Conservation (phyloP, 2,329 filamentous ascomycete species). For the Pseudopithomyces chartarum region DNA sequence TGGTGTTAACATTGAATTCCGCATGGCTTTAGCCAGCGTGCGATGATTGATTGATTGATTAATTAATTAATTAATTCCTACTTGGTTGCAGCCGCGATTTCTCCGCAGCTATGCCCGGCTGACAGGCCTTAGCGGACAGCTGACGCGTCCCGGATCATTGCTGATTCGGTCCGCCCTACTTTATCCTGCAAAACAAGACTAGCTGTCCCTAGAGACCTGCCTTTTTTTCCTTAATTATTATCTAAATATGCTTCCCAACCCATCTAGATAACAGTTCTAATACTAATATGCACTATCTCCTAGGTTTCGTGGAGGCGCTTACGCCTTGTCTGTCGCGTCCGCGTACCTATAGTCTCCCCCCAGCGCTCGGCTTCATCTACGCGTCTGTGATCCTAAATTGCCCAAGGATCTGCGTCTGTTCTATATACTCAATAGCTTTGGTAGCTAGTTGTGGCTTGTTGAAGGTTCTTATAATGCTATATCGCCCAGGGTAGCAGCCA, state of each 20-base stretch:
- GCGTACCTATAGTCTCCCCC: conserved; percentile 1
- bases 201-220: conserved; percentile 7
- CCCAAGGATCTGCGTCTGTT: not conserved
- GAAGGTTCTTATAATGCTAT: not conserved
- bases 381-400: not conserved
- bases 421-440: conserved; percentile 1
- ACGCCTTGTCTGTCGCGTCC: not conserved
- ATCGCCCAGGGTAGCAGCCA: not conserved
- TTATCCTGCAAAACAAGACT: conserved; percentile 7
- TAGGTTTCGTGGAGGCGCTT: conserved; percentile 1
- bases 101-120: too few relatives aligned
- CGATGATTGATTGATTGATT: too few relatives aligned
- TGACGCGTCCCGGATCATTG: too few relatives aligned
- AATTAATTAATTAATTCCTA: too few relatives aligned
- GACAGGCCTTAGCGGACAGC: too few relatives aligned
- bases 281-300: conserved; percentile 1
- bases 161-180: not conserved
- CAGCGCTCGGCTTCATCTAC: not conserved
- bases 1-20: too few relatives aligned
- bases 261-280: not conserved
- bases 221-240: conserved; percentile 3
- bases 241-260: conserved; percentile 1
- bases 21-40: too few relatives aligned
- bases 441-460: conserved; percentile 3
- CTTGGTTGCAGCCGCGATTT: too few relatives aligned